Evolutionary conservation across 1,139 yeast species (phyloP), one percentile per base, ranked within the genome.

Genomic region (Diutina rugosa): DNA sequence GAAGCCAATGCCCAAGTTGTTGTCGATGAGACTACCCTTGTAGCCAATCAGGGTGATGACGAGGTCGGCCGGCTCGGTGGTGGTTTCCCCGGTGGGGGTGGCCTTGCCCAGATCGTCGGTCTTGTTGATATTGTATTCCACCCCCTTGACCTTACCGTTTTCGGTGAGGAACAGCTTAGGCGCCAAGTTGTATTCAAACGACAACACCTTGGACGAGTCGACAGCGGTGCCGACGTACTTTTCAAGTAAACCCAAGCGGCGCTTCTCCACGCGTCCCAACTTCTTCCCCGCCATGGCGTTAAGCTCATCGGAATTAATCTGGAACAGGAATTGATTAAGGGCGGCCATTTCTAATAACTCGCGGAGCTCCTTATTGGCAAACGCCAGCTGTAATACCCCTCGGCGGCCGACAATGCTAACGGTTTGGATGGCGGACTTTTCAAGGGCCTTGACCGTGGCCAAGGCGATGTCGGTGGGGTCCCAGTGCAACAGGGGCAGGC

Each of bases 301-400:
- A 51, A 84, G 67, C 29, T 78, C 65, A 18, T 72, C 72, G 5
- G 71, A 69, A 0, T 76, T 77, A 1, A 90, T 87, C 1, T 67
- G 64, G 64, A 90, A 87, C 48, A 66, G 68, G 3, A 81, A 77
- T 46, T 74, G 75, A 46, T 59, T 57, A 3, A 78, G 72, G 51
- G 74, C 77, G 14, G 72, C 65, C 58, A 90, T 72, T 58, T 84
- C 86, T 63, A 91, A 72, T 52, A 93, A 72, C 65, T 93, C 99
- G 62, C 98, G 77, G 21, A 93, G 76, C 68, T 93, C 99, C 66
- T 90, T 93, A 63, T 90, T 91, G 2, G 98, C 87, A 68, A 91
- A 93, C 18, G 97, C 95, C 51, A 95, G 85, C 63, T 88, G 87
- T 53, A 82, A 65, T 32, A 90, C 72, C 1, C 97, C 97, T 65